Evolutionary conservation across 2,329 filamentous ascomycete genomes (phyloP).

Genomic region (Epichloe scottii): DNA sequence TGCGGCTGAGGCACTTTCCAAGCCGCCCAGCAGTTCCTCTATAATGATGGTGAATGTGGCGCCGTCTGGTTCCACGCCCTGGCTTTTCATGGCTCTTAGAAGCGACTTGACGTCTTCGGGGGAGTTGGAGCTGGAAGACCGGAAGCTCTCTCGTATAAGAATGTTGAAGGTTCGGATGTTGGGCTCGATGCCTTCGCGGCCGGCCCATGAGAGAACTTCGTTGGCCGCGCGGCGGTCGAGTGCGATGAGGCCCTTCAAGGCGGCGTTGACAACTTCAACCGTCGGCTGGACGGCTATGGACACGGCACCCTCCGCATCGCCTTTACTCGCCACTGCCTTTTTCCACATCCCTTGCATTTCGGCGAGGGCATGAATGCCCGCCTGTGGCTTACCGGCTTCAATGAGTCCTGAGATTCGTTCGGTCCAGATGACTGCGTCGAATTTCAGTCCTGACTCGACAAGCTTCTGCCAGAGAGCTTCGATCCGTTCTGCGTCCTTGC

Average conservation of each 20-base stretch:
- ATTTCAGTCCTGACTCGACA: slow-evolving; percentile 38
- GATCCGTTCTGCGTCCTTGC: slow-evolving; percentile 45
- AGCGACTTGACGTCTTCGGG: slow-evolving; percentile 36
- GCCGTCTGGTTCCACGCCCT: slow-evolving; percentile 45
- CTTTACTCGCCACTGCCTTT: slow-evolving; percentile 17
- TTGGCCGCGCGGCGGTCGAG: slow-evolving; percentile 36
- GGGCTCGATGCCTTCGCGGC: slow-evolving; percentile 39
- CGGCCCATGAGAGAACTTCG: slow-evolving; percentile 47
- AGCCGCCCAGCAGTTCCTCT: slow-evolving; percentile 38
- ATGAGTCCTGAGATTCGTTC: slow-evolving; percentile 56
- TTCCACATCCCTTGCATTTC: slow-evolving; percentile 55
- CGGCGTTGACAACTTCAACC: slow-evolving; percentile 56
- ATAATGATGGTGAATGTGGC: slow-evolving; percentile 64
- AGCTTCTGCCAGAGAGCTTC: slow-evolving; percentile 57
- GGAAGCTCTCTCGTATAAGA: slow-evolving; percentile 49
- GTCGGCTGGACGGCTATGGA: slow-evolving; percentile 41
- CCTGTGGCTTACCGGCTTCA: slow-evolving; percentile 35
- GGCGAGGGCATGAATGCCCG: slow-evolving; percentile 49
- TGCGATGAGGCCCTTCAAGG: slow-evolving; percentile 48
- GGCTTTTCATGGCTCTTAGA: slow-evolving; percentile 44
- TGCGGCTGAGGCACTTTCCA: slow-evolving; percentile 25
- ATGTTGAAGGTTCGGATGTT: slow-evolving; percentile 55
- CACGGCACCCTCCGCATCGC: slow-evolving; percentile 12
- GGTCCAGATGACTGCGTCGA: slow-evolving; percentile 58
- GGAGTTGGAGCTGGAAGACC: slow-evolving; percentile 31